Evolutionary conservation across 257 asterid species (phyloP), one percentile per base, ranked within the genome.

Genomic region (Solanum arcanum): DNA sequence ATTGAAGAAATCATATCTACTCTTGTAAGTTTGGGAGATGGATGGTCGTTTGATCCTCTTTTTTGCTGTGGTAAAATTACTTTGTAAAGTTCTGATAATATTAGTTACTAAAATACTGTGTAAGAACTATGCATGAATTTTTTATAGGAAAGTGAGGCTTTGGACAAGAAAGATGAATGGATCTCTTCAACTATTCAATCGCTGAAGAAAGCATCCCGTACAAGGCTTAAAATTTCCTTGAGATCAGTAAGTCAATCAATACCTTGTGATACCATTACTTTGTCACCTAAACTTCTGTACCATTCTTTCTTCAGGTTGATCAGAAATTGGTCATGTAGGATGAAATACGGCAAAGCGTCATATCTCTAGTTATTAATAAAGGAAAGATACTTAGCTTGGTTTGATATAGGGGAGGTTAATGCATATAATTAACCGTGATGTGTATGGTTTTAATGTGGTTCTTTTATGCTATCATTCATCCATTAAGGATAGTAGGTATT

Each of bases 151-250:
- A 89, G 18, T 89, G 98, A 92, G 89, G 91, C 88, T 86, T 87
- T 86, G 77, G 76, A 86, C 35, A 86, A 77, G 86, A 87, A 91
- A 87, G 99, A 93, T 84, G 95, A 90, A 42, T 96, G 98, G 98
- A 90, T 94, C 90, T 90, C 91, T 82, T 93, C 94, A 85, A 89
- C 98, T 64, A 87, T 96, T 87, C 93, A 90, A 70, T 91, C 98
- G 56, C 44, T 96, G 88, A 92, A 92, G 92, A 94, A 94, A 91
- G 96, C 98, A 37, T 44, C 99, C 39, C 99, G 98, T 3, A 95
- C 89, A 74, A 94, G 99, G 92, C 98, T 95, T 69, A 96, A 95
- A 89, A 94, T 95, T 88, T 89, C 98, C 52, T 95, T 96, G 70
- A 94, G 98, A 95, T 95, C 96, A 90, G 98, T 96, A 93, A 52